Evolutionary conservation across 1,284 basidiomycete species (phyloP).

Genomic region (Sparassis latifolia): DNA sequence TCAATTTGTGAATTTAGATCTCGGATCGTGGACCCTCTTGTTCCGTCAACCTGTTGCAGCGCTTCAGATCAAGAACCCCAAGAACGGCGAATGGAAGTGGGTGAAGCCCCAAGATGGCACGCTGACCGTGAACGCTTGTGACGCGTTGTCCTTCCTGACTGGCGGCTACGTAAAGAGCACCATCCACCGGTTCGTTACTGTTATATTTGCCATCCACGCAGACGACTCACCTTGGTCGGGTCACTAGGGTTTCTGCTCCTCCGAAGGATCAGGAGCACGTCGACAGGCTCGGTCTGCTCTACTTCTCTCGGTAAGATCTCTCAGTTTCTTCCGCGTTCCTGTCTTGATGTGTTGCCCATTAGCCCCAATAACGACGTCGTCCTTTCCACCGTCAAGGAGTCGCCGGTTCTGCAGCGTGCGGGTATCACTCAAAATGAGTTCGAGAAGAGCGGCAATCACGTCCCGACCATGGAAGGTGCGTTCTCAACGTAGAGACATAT

Average conservation of each 20-base stretch:
- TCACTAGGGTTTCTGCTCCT: conserved; percentile 36
- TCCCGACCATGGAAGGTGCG: conserved; percentile 41
- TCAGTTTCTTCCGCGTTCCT: neutral
- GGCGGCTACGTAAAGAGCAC: conserved; percentile 47
- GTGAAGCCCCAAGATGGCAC: conserved; percentile 42
- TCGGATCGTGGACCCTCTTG: conserved; percentile 38
- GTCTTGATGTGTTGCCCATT: neutral
- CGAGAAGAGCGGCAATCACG: conserved; percentile 35
- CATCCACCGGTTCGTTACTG: conserved; percentile 33
- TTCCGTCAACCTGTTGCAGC: conserved; percentile 42
- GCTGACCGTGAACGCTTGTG: conserved; percentile 46
- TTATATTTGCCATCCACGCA: neutral
- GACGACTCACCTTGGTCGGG: neutral
- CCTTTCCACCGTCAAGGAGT: conserved; percentile 36
- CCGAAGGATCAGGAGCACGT: conserved; percentile 47
- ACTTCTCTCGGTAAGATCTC: conserved; percentile 37
- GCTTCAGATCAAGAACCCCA: conserved; percentile 34
- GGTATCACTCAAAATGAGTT: conserved; percentile 45
- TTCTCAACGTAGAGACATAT: too few species aligned
- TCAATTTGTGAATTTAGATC: conserved; percentile 26
- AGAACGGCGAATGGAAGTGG: conserved; percentile 39
- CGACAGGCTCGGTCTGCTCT: conserved; percentile 45
- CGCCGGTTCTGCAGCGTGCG: conserved; percentile 40
- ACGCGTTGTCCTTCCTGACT: conserved; percentile 44
- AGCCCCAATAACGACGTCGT: conserved; percentile 42